Percentiles rank a stretch among this genome's conserved stretches.
These are phyloP conservation scores for Picochlorum sp. DNA, from an alignment of 139 green algal species.

Conservation along the genomic window DNA sequence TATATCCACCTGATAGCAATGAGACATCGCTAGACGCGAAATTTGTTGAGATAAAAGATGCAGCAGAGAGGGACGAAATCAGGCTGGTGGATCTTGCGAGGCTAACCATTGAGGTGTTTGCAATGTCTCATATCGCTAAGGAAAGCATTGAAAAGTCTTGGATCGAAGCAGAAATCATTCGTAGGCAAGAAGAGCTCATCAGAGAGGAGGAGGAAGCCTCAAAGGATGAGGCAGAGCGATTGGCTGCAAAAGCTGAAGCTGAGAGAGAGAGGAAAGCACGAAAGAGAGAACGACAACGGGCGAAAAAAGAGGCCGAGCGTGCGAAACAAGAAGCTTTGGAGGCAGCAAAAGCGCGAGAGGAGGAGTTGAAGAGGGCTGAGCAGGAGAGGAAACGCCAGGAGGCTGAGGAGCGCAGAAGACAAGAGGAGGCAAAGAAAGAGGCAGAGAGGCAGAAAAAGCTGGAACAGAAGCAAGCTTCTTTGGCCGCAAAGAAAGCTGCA, in stretches of 20 bases:
- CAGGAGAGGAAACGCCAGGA: conserved; percentile 12
- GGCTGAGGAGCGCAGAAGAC: conserved; percentile 23
- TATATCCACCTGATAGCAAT: conserved; percentile 20
- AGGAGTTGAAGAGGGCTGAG: conserved; percentile 17
- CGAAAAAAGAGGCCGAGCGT: conserved; percentile 51
- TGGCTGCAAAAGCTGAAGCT: conserved; percentile 42
- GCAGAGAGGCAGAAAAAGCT: conserved; percentile 3
- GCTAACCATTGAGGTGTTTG: conserved; percentile 86
- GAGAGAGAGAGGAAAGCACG: conserved; percentile 65
- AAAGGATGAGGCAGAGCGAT: conserved; percentile 47
- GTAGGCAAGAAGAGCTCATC: conserved; percentile 84
- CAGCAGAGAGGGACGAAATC: conserved; percentile 81
- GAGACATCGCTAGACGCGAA: neutral
- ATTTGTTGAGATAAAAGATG: conserved; percentile 37
- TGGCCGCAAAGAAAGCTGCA: neutral
- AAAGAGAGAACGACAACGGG: conserved; percentile 50
- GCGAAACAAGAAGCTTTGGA: conserved; percentile 41
- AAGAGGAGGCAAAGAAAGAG: conserved; percentile 27
- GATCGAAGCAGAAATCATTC: conserved; percentile 74
- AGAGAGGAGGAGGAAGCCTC: conserved; percentile 74
- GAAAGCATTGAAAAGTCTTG: conserved; percentile 70
- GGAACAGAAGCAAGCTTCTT: conserved; percentile 5
- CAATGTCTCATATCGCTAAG: conserved; percentile 70
- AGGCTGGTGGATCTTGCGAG: conserved; percentile 83
- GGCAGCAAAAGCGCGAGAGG: conserved; percentile 12